Evolutionary conservation across 768 basidiomycete genomes (phyloP).

Genomic region (Fomitopsis serialis): DNA sequence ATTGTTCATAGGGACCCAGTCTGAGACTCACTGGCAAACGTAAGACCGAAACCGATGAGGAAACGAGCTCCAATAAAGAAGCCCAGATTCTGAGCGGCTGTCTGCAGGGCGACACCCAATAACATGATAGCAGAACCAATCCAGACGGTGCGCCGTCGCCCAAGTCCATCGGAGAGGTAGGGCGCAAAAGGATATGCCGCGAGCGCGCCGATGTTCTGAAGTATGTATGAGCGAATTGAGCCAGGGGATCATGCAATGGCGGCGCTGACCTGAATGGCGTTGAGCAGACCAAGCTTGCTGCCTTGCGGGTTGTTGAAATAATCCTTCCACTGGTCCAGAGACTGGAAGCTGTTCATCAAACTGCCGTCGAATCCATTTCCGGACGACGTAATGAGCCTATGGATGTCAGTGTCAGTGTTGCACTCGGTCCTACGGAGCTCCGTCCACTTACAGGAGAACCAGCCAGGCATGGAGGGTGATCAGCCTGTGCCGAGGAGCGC

Average conservation of each 20-base stretch:
- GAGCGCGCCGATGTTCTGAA: conserved; percentile 66
- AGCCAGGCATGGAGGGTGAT: conserved; percentile 68
- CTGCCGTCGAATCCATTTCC: conserved; percentile 74
- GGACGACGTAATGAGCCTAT: conserved; percentile 67
- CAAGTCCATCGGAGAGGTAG: conserved; percentile 66
- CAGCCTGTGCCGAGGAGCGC: conserved; percentile 31
- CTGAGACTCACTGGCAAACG: conserved; percentile 50
- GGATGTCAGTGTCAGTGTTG: neutral
- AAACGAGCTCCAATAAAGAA: conserved; percentile 82
- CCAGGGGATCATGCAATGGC: too few species aligned
- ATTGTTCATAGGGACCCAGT: neutral
- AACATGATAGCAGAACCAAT: conserved; percentile 70
- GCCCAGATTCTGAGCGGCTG: conserved; percentile 62
- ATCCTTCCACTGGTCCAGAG: conserved; percentile 52
- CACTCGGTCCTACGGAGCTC: neutral
- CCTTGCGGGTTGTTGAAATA: conserved; percentile 56
- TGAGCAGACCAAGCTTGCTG: conserved; percentile 59
- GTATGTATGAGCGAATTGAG: neutral
- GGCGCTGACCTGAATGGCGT: conserved; percentile 59
- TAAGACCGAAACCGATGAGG: conserved; percentile 72
- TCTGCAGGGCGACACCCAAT: conserved; percentile 61
- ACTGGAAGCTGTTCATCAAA: conserved; percentile 80
- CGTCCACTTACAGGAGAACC: conserved; percentile 46
- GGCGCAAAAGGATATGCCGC: conserved; percentile 68
- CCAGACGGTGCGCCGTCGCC: conserved; percentile 61